Evolutionary conservation across 1,284 basidiomycete species (phyloP).

Genomic region (Fomitopsis schrenkii): DNA sequence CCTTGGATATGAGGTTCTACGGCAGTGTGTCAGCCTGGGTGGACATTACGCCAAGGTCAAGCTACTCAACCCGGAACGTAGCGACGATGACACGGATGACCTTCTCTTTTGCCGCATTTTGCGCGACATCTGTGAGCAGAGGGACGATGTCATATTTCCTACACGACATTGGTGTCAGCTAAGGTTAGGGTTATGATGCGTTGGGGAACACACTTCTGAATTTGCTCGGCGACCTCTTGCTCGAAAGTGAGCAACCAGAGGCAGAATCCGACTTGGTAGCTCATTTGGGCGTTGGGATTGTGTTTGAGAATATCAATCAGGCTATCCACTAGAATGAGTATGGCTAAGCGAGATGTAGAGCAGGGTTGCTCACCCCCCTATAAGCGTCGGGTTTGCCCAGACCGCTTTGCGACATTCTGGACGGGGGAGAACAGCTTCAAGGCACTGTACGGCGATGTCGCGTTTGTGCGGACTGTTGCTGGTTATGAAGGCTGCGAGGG

Average conservation of each 20-base stretch:
- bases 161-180: not conserved
- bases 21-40: not conserved
- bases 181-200: not conserved
- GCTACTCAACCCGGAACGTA: constrained; percentile 68
- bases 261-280: constrained; percentile 90
- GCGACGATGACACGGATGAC: constrained; percentile 94
- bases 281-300: constrained; percentile 86
- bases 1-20: constrained; percentile 85
- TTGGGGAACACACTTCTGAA: constrained; percentile 51
- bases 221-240: constrained; percentile 75
- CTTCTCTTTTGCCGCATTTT: constrained; percentile 95
- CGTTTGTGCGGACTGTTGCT: constrained; percentile 65
- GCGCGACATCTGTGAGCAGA: constrained; percentile 83
- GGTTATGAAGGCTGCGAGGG: constrained; percentile 63
- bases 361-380: constrained; percentile 48
- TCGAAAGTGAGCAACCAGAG: constrained; percentile 96
- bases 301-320: constrained; percentile 76
- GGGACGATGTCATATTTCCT: constrained; percentile 63
- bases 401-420: constrained; percentile 73
- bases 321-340: constrained; percentile 33
- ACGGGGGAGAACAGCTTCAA: constrained; percentile 83
- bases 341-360: not conserved
- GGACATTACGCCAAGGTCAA: not conserved
- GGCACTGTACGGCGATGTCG: constrained; percentile 87
- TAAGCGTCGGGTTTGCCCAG: constrained; percentile 66